These are phyloP conservation scores for Dacryopinax spathularia DNA, from an alignment of 768 basidiomycete species.

Conservation along the genomic window DNA sequence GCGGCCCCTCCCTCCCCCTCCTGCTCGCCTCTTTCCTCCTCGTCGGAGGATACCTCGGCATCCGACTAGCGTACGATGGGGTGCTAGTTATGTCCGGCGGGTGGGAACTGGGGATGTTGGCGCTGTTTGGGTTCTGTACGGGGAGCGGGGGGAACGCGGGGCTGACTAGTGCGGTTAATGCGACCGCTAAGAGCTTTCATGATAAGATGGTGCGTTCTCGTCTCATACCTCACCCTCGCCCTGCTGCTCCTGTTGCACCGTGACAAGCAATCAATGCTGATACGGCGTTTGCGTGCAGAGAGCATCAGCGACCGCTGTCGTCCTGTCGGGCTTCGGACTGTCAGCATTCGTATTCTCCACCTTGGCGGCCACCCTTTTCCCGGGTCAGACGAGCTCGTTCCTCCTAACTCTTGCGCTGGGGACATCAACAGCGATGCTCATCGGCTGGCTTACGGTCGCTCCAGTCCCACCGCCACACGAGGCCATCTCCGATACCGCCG, in stretches of 20 bases:
- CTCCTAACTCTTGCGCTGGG: constrained; percentile 62
- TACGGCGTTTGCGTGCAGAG: constrained; percentile 30
- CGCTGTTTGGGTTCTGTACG: constrained; percentile 52
- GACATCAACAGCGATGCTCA: constrained; percentile 61
- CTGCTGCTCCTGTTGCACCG: not conserved
- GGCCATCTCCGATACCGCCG: not conserved
- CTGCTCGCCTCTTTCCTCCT: constrained; percentile 43
- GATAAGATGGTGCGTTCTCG: constrained; percentile 41
- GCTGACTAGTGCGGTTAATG: constrained; percentile 53
- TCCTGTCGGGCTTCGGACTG: constrained; percentile 77
- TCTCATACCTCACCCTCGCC: not conserved
- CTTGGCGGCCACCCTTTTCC: constrained; percentile 53
- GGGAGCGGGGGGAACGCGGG: constrained; percentile 69
- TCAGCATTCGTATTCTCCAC: constrained; percentile 83
- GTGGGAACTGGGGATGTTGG: constrained; percentile 32
- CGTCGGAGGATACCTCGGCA: constrained; percentile 59
- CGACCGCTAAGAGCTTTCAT: constrained; percentile 71
- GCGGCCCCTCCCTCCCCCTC: constrained; percentile 53
- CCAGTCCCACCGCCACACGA: constrained; percentile 38
- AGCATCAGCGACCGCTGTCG: constrained; percentile 60
- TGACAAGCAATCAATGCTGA: not conserved
- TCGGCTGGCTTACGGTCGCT: constrained; percentile 63
- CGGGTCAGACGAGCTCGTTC: constrained; percentile 66
- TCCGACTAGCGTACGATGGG: constrained; percentile 49
- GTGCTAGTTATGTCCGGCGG: constrained; percentile 29